Conservation (phyloP, 768 basidiomycete species). For the Rhodotorula kratochvilovae region DNA sequence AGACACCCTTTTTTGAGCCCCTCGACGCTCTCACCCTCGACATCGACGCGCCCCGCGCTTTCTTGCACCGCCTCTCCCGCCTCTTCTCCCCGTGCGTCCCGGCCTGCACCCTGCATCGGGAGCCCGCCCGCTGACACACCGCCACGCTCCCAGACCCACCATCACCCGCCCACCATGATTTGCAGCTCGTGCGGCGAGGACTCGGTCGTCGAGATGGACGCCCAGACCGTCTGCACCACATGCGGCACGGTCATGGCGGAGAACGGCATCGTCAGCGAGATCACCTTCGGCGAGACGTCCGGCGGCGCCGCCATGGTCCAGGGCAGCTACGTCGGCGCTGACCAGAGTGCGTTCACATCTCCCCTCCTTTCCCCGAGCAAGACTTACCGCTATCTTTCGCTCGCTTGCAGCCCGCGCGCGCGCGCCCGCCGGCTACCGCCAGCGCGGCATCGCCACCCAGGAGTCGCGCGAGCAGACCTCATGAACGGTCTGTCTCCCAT, state of each 20-base stretch:
- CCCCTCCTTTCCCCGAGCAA: neutral
- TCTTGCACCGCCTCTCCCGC: too few relatives aligned
- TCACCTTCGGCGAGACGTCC: slow-evolving; percentile 89
- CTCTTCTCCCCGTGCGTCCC: too few relatives aligned
- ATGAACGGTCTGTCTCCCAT: slow-evolving; percentile 63
- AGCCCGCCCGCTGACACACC: too few relatives aligned
- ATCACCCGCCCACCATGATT: slow-evolving; percentile 11
- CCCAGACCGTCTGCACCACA: slow-evolving; percentile 35
- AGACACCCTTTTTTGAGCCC: too few relatives aligned
- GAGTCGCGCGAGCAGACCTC: slow-evolving; percentile 90
- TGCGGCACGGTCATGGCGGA: slow-evolving; percentile 64
- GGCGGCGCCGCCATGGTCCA: slow-evolving; percentile 91
- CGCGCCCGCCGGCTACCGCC: slow-evolving; percentile 39
- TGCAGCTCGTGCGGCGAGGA: slow-evolving; percentile 36
- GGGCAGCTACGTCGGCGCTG: slow-evolving; percentile 84
- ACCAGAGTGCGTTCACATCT: slow-evolving; percentile 63
- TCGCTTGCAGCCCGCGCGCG: slow-evolving; percentile 60
- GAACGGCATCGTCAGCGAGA: slow-evolving; percentile 86
- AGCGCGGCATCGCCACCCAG: slow-evolving; percentile 61
- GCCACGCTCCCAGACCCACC: neutral
- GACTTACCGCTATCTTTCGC: neutral
- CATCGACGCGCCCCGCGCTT: too few relatives aligned
- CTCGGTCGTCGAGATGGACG: slow-evolving; percentile 34
- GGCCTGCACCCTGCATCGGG: too few relatives aligned
- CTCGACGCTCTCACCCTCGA: too few relatives aligned